Conservation (phyloP, 2,329 filamentous ascomycete species). For the Thielaviopsis musarum region DNA sequence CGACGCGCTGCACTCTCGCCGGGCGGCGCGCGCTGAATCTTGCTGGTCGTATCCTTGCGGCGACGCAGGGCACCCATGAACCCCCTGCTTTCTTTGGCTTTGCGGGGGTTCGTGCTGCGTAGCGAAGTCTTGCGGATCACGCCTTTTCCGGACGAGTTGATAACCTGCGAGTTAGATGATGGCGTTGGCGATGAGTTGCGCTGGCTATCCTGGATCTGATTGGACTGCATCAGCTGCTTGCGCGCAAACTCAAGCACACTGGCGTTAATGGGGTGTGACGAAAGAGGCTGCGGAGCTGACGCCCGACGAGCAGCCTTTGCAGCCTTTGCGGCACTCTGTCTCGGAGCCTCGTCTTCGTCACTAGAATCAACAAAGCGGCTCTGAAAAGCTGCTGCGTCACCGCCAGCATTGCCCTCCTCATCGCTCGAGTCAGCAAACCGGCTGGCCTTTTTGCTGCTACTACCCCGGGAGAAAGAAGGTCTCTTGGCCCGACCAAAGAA, state of each 20-base stretch:
- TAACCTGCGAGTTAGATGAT: conserved; percentile 9
- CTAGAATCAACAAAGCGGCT: conserved; percentile 51
- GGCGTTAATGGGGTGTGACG: conserved; percentile 1
- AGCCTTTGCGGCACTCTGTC: conserved; percentile 11
- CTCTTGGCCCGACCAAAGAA: conserved; percentile 25
- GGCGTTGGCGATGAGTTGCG: conserved; percentile 16
- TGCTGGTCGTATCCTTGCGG: conserved; percentile 33
- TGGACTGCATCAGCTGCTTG: background rate
- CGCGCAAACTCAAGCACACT: background rate
- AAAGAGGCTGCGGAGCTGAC: background rate
- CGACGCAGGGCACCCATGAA: conserved; percentile 47
- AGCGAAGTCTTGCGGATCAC: conserved; percentile 15
- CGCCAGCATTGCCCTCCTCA: conserved; percentile 27
- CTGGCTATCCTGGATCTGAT: background rate
- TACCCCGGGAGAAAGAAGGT: conserved; percentile 21
- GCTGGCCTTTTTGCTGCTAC: conserved; percentile 19
- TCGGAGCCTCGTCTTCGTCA: conserved; percentile 31
- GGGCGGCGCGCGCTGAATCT: conserved; percentile 35
- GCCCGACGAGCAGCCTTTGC: background rate
- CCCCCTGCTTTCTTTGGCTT: conserved; percentile 16
- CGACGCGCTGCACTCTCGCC: conserved; percentile 42
- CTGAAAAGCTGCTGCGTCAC: background rate
- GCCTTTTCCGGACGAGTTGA: conserved; percentile 25
- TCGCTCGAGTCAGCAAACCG: conserved; percentile 61
- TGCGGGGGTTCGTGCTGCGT: conserved; percentile 14